phyloP scores from a whole-genome alignment of 83 land plant species.

The Thuja plicata region DNA sequence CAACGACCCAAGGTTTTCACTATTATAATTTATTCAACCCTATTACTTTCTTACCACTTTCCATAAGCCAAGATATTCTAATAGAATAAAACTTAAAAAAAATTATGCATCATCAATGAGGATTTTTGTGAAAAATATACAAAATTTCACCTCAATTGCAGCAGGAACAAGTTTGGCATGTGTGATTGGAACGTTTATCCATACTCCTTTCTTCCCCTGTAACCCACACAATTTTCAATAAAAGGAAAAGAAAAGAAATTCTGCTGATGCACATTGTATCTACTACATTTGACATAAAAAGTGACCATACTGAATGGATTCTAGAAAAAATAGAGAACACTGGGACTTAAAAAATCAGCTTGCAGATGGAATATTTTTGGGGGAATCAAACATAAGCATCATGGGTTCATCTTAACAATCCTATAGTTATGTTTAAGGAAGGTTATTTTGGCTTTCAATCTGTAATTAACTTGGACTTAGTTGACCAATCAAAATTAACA shows the following conservation, averaged over 20 bases:
- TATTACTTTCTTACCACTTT: background rate
- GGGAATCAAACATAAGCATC: too few relatives aligned
- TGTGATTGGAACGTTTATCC: conserved; percentile 39
- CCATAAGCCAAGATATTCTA: background rate
- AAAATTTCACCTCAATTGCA: conserved; percentile 37
- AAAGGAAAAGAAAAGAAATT: background rate
- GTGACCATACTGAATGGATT: background rate
- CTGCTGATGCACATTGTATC: background rate
- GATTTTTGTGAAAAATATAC: background rate
- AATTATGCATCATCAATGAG: background rate
- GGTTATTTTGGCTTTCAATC: too few relatives aligned
- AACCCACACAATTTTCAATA: background rate
- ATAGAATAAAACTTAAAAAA: background rate
- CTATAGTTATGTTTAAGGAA: too few relatives aligned
- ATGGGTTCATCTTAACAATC: too few relatives aligned
- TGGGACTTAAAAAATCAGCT: too few relatives aligned
- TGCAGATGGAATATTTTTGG: too few relatives aligned
- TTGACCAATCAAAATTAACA: too few relatives aligned
- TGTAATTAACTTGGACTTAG: too few relatives aligned
- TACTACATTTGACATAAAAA: background rate
- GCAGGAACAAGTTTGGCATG: conserved; percentile 32
- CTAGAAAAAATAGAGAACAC: background rate
- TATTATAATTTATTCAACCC: background rate
- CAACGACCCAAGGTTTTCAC: background rate
- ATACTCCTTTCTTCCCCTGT: conserved; percentile 42